Conservation (phyloP, 805 yeast species). For the Ogataea nakhonphanomensis region DNA sequence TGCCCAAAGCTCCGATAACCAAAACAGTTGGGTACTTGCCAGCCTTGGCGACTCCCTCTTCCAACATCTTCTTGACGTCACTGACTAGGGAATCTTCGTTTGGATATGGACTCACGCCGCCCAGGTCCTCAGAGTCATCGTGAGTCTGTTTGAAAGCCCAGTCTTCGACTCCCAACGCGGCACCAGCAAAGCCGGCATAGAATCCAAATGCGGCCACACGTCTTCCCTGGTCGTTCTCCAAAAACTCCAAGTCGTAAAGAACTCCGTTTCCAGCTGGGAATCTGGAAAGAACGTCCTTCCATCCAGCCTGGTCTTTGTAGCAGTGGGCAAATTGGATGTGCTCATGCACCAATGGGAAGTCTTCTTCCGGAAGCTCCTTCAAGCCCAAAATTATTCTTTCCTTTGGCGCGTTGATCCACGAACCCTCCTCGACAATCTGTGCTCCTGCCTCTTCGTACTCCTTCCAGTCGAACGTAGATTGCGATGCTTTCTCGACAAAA, state of each 20-base stretch:
- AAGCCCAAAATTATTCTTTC: constrained; percentile 90
- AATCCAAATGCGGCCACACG: constrained; percentile 99
- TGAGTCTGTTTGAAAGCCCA: constrained; percentile 91
- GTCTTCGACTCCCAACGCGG: constrained; percentile 90
- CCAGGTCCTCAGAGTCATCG: constrained; percentile 62
- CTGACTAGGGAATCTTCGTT: constrained; percentile 71
- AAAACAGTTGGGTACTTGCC: constrained; percentile 73
- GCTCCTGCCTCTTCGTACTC: constrained; percentile 86
- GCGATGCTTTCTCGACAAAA: constrained; percentile 82
- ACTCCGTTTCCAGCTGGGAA: constrained; percentile 90
- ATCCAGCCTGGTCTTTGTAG: constrained; percentile 95
- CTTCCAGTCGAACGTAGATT: constrained; percentile 69
- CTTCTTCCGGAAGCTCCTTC: constrained; percentile 91
- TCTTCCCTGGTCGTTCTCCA: constrained; percentile 92
- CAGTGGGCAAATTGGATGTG: constrained; percentile 99
- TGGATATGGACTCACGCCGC: constrained; percentile 78
- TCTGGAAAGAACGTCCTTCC: constrained; percentile 87
- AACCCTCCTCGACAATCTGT: constrained; percentile 83
- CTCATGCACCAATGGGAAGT: constrained; percentile 91
- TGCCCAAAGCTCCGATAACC: constrained; percentile 95
- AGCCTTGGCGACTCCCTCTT: constrained; percentile 53
- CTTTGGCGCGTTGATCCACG: constrained; percentile 89
- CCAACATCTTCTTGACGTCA: constrained; percentile 62
- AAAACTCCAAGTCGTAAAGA: constrained; percentile 89
- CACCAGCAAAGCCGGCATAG: constrained; percentile 99